phyloP scores from a whole-genome alignment of 192 early-diverging fungal species.

The Powellomyces hirtus region DNA sequence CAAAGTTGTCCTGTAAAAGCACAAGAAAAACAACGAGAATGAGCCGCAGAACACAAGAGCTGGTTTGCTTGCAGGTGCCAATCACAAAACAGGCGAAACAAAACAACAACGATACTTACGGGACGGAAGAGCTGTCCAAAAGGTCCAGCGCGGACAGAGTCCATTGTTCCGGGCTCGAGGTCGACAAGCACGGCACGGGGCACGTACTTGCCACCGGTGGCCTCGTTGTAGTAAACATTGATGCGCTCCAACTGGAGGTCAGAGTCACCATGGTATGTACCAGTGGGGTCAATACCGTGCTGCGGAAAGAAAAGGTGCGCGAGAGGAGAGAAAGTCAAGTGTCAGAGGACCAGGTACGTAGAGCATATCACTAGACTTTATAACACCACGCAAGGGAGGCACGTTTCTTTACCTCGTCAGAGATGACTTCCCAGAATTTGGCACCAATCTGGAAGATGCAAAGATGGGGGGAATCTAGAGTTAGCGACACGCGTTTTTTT shows the following conservation, averaged over 20 bases:
- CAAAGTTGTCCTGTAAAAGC: conserved; percentile 77
- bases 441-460: conserved; percentile 60
- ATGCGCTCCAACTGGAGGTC: conserved; percentile 91
- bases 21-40: neutral
- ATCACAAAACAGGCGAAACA: no score
- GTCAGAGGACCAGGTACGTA: neutral
- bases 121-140: conserved; percentile 91
- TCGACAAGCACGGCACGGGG: conserved; percentile 86
- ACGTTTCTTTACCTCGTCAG: conserved; percentile 52
- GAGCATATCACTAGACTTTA: no score
- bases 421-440: conserved; percentile 97
- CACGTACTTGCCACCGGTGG: conserved; percentile 56
- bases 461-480: neutral
- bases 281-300: conserved; percentile 81
- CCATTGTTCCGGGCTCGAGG: conserved; percentile 94
- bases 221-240: conserved; percentile 97
- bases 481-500: no score
- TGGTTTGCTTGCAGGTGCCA: neutral
- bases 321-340: neutral
- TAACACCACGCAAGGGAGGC: no score
- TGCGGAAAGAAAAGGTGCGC: conserved; percentile 20
- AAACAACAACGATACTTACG: neutral
- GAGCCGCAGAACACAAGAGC: neutral
- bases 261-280: conserved; percentile 77
- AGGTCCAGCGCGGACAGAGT: conserved; percentile 76